Evolutionary conservation across 2,329 filamentous ascomycete genomes (phyloP), one percentile per base, ranked within the genome.

Genomic region (Aspergillaceae sp.): DNA sequence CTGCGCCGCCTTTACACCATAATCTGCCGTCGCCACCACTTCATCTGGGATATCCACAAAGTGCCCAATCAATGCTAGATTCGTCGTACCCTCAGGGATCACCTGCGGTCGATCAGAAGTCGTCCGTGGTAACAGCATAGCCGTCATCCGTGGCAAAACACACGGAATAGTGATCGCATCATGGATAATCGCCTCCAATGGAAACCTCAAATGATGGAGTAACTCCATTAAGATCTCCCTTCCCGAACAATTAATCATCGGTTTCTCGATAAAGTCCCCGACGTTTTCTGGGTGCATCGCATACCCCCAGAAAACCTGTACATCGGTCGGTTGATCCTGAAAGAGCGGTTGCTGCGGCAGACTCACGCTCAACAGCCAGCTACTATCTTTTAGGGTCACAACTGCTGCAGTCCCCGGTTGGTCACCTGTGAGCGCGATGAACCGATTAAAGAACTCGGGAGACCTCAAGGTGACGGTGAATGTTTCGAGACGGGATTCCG

Each of bases 281-380:
- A 52, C 43, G 34, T 56, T 50, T 10, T 63, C 61, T 1, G 68
- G 65, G n/a, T 64, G 61, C n/a, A 71, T 57, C 2, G 61, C 63
- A 45, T 68, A 71, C 4, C 68, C 66, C 68, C 69, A 70, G 38
- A 71, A 55, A 5, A 69, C 64, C 11, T 63, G 55, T 29, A 64
- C 56, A 35, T 57, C 50, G 40, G 47, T 36, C 4, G 61, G 58
- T 46, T 73, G 70, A 32, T 59, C 58, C 29, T 61, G 54, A 48
- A 72, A 71, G 46, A 72, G 59, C 5, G 68, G 70, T 44, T 74
- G 71, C 7, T 56, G 56, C 11, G 69, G 69, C 38, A 73, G 55
- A 3, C 62, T 66, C 44, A 70, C 60, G 46, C 56, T 68, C 34
- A 74, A 43, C 2, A 68, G 51, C 71, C 71, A 74, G 6, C 56